These are phyloP conservation scores for Calamus simplicifolius DNA, from an alignment of 176 grass and related monocot genomes.

Conservation along the genomic window DNA sequence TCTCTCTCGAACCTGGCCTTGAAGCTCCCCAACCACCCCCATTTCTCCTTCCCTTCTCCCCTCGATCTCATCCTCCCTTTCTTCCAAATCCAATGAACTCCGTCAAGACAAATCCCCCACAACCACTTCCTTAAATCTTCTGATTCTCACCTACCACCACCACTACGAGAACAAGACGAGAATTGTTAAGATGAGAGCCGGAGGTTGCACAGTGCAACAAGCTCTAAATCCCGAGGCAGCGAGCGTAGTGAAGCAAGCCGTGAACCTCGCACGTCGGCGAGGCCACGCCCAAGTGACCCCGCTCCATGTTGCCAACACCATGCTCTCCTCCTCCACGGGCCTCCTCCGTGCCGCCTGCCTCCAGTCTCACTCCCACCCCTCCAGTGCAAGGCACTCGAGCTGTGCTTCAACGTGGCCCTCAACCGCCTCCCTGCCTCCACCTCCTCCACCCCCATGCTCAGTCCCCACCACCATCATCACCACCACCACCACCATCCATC, in stretches of 20 bases:
- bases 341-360: slow-evolving; percentile 78
- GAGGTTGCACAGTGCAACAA: slow-evolving; percentile 73
- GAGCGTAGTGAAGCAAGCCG: slow-evolving; percentile 54
- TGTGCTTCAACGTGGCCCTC: slow-evolving; percentile 96
- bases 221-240: slow-evolving; percentile 67
- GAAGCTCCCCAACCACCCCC: not conserved
- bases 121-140: not conserved
- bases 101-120: not conserved
- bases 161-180: not conserved
- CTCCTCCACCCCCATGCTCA: slow-evolving; percentile 18
- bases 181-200: slow-evolving; percentile 45
- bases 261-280: slow-evolving; percentile 54
- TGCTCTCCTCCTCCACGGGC: slow-evolving; percentile 48
- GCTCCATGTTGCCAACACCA: slow-evolving; percentile 78
- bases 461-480: slow-evolving; percentile 1
- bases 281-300: slow-evolving; percentile 92
- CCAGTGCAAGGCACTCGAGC: slow-evolving; percentile 93
- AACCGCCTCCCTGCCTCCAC: slow-evolving; percentile 75
- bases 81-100: not conserved
- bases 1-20: not conserved
- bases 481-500: slow-evolving; percentile 30
- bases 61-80: not conserved
- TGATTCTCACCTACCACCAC: not conserved
- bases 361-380: slow-evolving; percentile 81
- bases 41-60: no score